Evolutionary conservation across 2,329 filamentous ascomycete genomes (phyloP), one percentile per base, ranked within the genome.

Genomic region (Hypoxylon sp.): DNA sequence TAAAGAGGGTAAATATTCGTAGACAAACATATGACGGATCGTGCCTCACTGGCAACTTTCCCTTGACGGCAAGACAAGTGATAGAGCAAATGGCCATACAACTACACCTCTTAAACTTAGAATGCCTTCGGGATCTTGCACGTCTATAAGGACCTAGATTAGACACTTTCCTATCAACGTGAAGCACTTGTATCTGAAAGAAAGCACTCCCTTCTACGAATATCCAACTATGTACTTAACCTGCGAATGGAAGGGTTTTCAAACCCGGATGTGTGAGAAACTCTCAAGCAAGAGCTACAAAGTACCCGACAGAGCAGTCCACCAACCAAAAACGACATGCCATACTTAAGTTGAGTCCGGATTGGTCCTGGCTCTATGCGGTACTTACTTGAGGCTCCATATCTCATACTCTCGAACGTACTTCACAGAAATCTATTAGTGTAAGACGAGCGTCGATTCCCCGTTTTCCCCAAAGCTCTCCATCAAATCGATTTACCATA

Each of bases 131-230:
- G n/a, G n/a, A n/a, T n/a, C n/a, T n/a, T n/a, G n/a, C n/a, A n/a
- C n/a, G n/a, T n/a, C 3, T 28, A 28, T 28, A 28, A 28, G 26
- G 26, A 58, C 38, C 20, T n/a, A 53, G 42, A 26, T 36, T 30
- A n/a, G n/a, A n/a, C n/a, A n/a, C n/a, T n/a, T n/a, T n/a, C n/a
- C n/a, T n/a, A n/a, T n/a, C n/a, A n/a, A n/a, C n/a, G n/a, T n/a
- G n/a, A n/a, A n/a, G n/a, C 26, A 14, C 26, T 45, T 48, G 42
- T 44, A 30, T 46, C 68, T 51, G 70, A 69, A 71, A 49, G 33
- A 14, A 50, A 50, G 11, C n/a, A 22, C 5, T 18, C 38, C 45
- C 6, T 20, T 38, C 12, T 16, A 30, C 14, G 26, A 48, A 49
- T 11, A 36, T 8, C 8, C 26, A 52, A 12, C 6, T 20, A 11